Percentiles rank a stretch among this genome's conserved stretches.
phyloP scores from a whole-genome alignment of 129 eudicot genomes.

The Apium graveolens region DNA sequence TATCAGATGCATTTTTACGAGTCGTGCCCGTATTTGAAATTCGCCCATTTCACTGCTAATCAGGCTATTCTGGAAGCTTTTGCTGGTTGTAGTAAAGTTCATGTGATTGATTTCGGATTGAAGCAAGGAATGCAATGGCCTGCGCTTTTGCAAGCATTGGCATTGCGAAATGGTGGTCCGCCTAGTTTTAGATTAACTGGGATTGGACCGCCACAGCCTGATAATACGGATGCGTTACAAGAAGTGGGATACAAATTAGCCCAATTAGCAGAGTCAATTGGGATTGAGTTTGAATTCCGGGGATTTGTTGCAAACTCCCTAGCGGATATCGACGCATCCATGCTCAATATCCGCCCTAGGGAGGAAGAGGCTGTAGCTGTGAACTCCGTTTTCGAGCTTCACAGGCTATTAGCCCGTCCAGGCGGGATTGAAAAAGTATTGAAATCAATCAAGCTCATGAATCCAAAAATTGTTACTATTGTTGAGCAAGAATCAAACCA shows the following conservation, averaged over 20 bases:
- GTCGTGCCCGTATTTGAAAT: conserved; percentile 65
- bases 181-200: conserved; percentile 70
- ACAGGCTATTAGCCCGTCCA: conserved; percentile 50
- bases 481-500: conserved; percentile 78
- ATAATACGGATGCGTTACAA: conserved; percentile 62
- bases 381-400: conserved; percentile 76
- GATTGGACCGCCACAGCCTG: conserved; percentile 81
- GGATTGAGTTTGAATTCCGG: conserved; percentile 57
- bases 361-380: conserved; percentile 62
- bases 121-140: conserved; percentile 97
- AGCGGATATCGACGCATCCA: conserved; percentile 48
- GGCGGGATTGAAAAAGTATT: conserved; percentile 62
- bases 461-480: conserved; percentile 66
- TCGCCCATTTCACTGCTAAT: conserved; percentile 86
- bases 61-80: conserved; percentile 85
- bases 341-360: conserved; percentile 45
- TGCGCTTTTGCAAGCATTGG: conserved; percentile 69
- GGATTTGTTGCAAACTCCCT: conserved; percentile 59
- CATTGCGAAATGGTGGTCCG: conserved; percentile 73
- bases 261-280: conserved; percentile 56
- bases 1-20: conserved; percentile 84
- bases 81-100: conserved; percentile 45
- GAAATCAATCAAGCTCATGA: conserved; percentile 47
- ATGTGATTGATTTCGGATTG: conserved; percentile 68
- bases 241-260: conserved; percentile 82